Percentiles rank a stretch among this genome's conserved stretches.
These are phyloP conservation scores for Coemansia nantahalensis DNA, from an alignment of 192 early-diverging fungal species.

Conservation along the genomic window DNA sequence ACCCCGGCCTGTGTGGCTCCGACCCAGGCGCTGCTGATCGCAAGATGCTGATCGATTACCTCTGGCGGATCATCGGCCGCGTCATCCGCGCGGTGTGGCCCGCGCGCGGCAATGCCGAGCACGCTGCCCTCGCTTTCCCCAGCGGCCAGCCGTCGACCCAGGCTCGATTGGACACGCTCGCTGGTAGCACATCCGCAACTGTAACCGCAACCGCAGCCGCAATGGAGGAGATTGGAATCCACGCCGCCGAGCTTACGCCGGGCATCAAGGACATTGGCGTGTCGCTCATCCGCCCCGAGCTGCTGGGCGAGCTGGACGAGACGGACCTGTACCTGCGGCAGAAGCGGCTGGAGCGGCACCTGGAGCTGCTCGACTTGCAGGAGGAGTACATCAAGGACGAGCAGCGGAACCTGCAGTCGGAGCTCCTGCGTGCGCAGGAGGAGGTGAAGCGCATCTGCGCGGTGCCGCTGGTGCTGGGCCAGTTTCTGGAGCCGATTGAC, in stretches of 20 bases:
- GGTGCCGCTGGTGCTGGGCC: slow-evolving; percentile 97
- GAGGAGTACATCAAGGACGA: slow-evolving; percentile 99
- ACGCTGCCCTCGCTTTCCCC: no score
- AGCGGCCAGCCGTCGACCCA: no score
- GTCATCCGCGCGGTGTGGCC: not conserved
- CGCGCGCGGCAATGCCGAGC: no score
- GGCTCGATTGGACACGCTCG: no score
- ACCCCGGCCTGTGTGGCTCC: no score
- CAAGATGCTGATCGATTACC: slow-evolving; percentile 2
- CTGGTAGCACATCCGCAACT: no score
- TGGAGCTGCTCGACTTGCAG: slow-evolving; percentile 95
- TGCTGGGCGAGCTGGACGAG: slow-evolving; percentile 54
- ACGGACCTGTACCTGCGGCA: slow-evolving; percentile 89
- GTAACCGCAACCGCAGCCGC: no score
- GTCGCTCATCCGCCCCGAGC: slow-evolving; percentile 46
- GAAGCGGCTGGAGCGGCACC: slow-evolving; percentile 91
- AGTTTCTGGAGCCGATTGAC: slow-evolving; percentile 97
- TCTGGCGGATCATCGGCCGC: not conserved
- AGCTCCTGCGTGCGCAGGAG: slow-evolving; percentile 91
- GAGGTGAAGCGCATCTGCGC: slow-evolving; percentile 98
- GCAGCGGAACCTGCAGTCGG: slow-evolving; percentile 94
- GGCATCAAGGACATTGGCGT: slow-evolving; percentile 52
- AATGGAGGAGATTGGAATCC: slow-evolving; percentile 52
- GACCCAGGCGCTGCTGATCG: not conserved
- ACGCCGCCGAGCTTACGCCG: slow-evolving; percentile 38